Evolutionary conservation across 2,329 filamentous ascomycete genomes (phyloP).

Genomic region (Phyllosticta citriasiana): DNA sequence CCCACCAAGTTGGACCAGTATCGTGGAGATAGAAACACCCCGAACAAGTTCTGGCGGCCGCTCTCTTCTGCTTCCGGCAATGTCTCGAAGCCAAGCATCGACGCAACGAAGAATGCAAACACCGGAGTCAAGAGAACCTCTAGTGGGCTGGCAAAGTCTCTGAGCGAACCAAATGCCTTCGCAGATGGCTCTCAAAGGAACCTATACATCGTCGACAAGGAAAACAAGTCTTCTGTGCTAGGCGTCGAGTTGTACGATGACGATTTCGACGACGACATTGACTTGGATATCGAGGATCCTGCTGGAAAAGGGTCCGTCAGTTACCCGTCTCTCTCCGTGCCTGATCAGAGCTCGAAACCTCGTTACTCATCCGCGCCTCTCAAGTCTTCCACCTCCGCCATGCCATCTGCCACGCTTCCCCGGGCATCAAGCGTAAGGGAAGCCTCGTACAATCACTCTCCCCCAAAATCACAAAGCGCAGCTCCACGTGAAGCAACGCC

Average conservation of each 20-base stretch:
- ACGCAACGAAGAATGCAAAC: slow-evolving; percentile 11
- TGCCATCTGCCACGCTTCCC: background rate
- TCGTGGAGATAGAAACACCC: slow-evolving; percentile 44
- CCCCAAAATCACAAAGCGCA: slow-evolving; percentile 4
- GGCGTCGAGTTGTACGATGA: slow-evolving; percentile 61
- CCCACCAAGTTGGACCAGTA: slow-evolving; percentile 37
- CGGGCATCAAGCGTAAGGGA: background rate
- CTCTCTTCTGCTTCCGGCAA: slow-evolving; percentile 23
- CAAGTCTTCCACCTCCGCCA: background rate
- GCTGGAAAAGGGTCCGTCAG: slow-evolving; percentile 34
- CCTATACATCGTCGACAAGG: slow-evolving; percentile 11
- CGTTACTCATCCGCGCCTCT: background rate
- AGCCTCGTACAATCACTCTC: background rate
- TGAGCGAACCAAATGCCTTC: slow-evolving; percentile 28
- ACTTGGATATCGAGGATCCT: slow-evolving; percentile 60
- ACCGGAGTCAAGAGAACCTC: slow-evolving; percentile 37
- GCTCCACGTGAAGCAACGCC: slow-evolving; percentile 15
- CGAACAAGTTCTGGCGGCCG: slow-evolving; percentile 32
- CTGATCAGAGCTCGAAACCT: background rate
- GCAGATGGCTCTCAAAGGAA: slow-evolving; percentile 9
- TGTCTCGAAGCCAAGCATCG: slow-evolving; percentile 20
- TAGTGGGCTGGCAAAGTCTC: slow-evolving; percentile 36
- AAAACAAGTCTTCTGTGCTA: slow-evolving; percentile 21
- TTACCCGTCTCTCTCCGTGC: slow-evolving; percentile 30
- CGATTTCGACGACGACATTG: slow-evolving; percentile 77